phyloP scores from a whole-genome alignment of 305 asterid species.

The Stenogyne calaminthoides region DNA sequence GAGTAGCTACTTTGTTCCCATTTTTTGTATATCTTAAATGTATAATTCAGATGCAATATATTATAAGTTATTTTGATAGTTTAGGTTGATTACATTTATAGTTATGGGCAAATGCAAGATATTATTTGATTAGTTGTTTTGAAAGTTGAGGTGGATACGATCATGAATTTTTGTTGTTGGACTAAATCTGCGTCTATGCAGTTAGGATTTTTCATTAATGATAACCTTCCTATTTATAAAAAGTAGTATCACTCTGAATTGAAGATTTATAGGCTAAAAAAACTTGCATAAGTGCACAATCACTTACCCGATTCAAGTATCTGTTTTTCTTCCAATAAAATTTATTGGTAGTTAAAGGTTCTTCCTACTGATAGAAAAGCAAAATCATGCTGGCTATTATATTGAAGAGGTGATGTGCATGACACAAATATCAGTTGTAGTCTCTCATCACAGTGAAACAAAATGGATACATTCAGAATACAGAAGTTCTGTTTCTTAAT shows the following conservation, averaged over 20 bases:
- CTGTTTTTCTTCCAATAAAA: neutral
- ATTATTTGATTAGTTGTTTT: neutral
- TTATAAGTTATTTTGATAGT: neutral
- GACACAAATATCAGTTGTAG: constrained; percentile 2
- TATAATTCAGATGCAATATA: constrained; percentile 8
- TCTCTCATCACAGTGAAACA: constrained; percentile 8
- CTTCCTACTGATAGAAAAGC: neutral
- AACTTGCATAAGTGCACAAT: neutral
- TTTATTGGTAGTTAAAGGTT: constrained; percentile 10
- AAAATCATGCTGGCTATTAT: neutral
- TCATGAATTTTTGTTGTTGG: neutral
- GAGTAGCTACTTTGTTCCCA: constrained; percentile 10
- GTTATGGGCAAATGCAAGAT: neutral
- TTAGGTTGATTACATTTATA: neutral
- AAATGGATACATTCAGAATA: constrained; percentile 3
- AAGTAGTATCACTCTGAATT: neutral
- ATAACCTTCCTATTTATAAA: neutral
- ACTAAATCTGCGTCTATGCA: neutral
- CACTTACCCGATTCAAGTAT: neutral
- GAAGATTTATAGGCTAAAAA: constrained; percentile 1
- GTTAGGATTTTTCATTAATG: constrained; percentile 16
- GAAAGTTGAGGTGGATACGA: too few relatives aligned
- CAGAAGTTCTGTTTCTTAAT: constrained; percentile 13
- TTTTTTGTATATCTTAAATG: constrained; percentile 9
- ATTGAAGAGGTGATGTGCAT: constrained; percentile 22